Percentiles rank a stretch among this genome's conserved stretches.
These are phyloP conservation scores for Huntiella decipiens DNA, from an alignment of 2,329 filamentous ascomycete genomes.

Conservation along the genomic window DNA sequence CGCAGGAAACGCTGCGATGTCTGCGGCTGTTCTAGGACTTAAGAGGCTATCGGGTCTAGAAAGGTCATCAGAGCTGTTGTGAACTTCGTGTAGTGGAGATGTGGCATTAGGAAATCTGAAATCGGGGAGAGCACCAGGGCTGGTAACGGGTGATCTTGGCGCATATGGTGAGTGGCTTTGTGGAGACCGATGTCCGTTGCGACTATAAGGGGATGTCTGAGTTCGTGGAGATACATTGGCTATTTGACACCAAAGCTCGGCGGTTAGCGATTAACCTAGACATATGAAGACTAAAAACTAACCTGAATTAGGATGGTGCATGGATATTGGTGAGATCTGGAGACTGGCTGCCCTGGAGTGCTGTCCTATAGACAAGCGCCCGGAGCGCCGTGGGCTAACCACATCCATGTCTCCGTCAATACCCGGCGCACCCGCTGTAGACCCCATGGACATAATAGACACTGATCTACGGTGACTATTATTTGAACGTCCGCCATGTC, in stretches of 20 bases:
- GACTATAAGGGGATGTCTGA: constrained; percentile 32
- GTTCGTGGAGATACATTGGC: constrained; percentile 25
- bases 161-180: constrained; percentile 14
- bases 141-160: constrained; percentile 20
- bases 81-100: constrained; percentile 21
- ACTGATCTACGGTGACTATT: constrained; percentile 49
- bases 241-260: constrained; percentile 10
- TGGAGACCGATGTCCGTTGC: constrained; percentile 15
- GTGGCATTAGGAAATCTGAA: constrained; percentile 36
- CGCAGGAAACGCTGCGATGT: neutral
- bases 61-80: constrained; percentile 14
- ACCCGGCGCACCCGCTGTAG: constrained; percentile 28
- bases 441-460: constrained; percentile 64
- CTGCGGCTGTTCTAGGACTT: constrained; percentile 18
- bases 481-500: constrained; percentile 15
- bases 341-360: constrained; percentile 68
- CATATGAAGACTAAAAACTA: constrained; percentile 13
- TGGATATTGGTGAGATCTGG: constrained; percentile 42
- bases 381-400: constrained; percentile 6
- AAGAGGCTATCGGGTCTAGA: constrained; percentile 21
- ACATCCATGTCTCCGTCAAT: constrained; percentile 19
- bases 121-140: constrained; percentile 28
- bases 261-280: neutral
- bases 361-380: constrained; percentile 21
- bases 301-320: constrained; percentile 22